phyloP scores from a whole-genome alignment of 2,329 filamentous ascomycete genomes.

The Diaporthe citri region DNA sequence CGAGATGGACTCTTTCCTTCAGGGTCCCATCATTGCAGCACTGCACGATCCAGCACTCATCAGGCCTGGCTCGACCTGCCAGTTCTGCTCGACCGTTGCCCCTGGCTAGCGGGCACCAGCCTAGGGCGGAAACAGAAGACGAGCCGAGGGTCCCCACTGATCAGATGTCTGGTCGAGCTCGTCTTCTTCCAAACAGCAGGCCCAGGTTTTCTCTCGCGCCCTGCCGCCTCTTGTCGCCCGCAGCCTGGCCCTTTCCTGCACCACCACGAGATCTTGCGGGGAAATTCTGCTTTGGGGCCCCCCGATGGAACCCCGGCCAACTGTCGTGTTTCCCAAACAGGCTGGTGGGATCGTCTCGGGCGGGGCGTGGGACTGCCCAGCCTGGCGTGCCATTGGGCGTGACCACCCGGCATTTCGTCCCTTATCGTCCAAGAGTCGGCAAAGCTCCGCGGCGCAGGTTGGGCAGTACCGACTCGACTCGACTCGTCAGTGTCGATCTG shows the following conservation, averaged over 20 bases:
- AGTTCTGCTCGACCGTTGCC: conserved; percentile 21
- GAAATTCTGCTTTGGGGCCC: neutral
- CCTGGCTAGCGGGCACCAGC: conserved; percentile 30
- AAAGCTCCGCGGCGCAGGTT: conserved; percentile 10
- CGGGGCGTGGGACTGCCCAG: conserved; percentile 18
- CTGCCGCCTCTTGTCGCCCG: conserved; percentile 9
- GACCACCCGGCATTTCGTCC: neutral
- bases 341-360: conserved; percentile 28
- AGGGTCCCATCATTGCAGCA: neutral
- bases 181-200: neutral
- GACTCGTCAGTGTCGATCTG: neutral
- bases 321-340: conserved; percentile 16
- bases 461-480: neutral
- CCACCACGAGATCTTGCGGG: conserved; percentile 26
- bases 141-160: conserved; percentile 32
- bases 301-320: neutral
- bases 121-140: conserved; percentile 16
- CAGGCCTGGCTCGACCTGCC: neutral
- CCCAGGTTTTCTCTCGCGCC: neutral
- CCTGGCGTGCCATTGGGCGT: conserved; percentile 11
- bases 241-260: neutral
- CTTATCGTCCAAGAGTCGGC: conserved; percentile 8
- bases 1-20: neutral
- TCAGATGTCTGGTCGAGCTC: conserved; percentile 28
- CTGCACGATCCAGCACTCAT: neutral